Conservation (phyloP, 441 rosid genomes). For the Pelargonium citronellum region DNA sequence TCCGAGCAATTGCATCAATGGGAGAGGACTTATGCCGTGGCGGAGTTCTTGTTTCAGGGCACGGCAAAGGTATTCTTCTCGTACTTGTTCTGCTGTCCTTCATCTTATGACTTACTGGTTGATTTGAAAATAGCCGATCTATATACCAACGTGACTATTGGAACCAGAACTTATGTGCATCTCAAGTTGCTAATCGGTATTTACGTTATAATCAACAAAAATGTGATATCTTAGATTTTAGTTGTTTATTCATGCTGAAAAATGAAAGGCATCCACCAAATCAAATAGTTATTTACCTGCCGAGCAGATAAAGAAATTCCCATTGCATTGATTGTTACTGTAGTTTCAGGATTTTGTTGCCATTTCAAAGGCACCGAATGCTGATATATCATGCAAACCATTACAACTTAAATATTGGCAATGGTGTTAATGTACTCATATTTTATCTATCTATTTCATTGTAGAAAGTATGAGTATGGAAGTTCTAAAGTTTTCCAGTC, state of each 20-base stretch:
- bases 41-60: neutral
- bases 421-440: neutral
- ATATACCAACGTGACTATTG: neutral
- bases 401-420: too few relatives aligned
- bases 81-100: neutral
- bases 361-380: too few relatives aligned
- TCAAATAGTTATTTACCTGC: too few relatives aligned
- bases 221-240: too few relatives aligned
- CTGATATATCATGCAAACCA: too few relatives aligned
- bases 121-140: neutral
- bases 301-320: too few relatives aligned
- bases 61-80: neutral
- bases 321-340: too few relatives aligned
- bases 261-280: too few relatives aligned
- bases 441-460: neutral
- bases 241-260: too few relatives aligned
- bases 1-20: neutral
- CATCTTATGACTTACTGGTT: neutral
- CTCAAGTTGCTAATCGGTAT: neutral
- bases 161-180: neutral
- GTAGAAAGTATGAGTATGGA: slow-evolving; percentile 33
- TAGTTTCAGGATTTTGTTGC: too few relatives aligned
- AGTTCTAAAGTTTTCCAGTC: slow-evolving; percentile 31
- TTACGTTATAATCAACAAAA: too few relatives aligned
- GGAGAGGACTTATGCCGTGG: neutral